phyloP scores from a whole-genome alignment of 176 grass and related monocot genomes.

The Musa troglodytarum region DNA sequence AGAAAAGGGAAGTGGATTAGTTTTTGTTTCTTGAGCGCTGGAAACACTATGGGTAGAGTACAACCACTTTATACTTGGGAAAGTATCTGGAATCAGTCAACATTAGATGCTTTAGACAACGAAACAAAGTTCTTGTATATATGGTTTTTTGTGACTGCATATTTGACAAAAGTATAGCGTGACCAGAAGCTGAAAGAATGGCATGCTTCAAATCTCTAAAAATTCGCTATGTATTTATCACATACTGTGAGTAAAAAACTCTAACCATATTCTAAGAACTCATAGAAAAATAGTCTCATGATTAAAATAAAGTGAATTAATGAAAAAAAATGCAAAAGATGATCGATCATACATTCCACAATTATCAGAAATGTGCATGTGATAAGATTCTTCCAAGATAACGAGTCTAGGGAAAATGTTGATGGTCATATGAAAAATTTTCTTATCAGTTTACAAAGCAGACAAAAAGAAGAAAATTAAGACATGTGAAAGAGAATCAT shows the following conservation, averaged over 20 bases:
- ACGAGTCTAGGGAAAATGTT: not conserved
- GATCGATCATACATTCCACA: not conserved
- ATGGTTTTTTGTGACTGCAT: no score
- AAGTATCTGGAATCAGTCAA: not conserved
- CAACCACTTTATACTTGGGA: not conserved
- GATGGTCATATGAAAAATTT: not conserved
- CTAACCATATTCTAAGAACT: not conserved
- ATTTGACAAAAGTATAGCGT: no score
- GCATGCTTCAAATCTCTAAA: no score
- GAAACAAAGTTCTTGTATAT: no score
- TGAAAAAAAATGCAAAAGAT: not conserved
- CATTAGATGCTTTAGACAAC: not conserved
- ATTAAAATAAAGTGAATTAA: no score
- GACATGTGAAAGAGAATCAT: constrained; percentile 21
- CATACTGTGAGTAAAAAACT: no score
- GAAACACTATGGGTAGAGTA: not conserved
- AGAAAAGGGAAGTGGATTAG: not conserved
- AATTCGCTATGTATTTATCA: no score
- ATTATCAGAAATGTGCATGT: not conserved
- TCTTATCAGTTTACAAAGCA: not conserved
- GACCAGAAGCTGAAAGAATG: no score
- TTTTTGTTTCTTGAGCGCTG: not conserved
- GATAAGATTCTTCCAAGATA: not conserved
- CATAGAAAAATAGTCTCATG: not conserved
- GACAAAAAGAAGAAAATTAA: constrained; percentile 6